Base-by-base conservation (phyloP, 192 early-diverging fungal species). In the Backusella tuberculispora region DNA sequence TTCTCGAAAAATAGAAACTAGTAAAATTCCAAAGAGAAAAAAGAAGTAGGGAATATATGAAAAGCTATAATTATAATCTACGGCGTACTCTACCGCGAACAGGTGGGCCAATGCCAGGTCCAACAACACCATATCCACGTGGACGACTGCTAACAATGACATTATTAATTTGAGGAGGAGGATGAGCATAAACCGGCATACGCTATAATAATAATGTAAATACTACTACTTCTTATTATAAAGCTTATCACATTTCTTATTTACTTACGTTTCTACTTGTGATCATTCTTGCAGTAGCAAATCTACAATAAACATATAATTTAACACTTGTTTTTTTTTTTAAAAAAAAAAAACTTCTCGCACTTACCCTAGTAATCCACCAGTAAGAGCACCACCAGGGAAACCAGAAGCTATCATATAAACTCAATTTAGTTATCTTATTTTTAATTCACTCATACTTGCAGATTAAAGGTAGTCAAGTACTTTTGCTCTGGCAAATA, bases 321-420 rank as follows among this genome's bases (percentile, higher is more conserved):
- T 24, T n/a, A 69, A 45, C 19, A 44, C 19, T 12, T 24, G 7
- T 21, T 14, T 44, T 21, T 46, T 19, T 47, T 12, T 64, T 29
- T 21, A 34, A 34, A 26, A 44, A 13, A 10, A 8, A 15, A 13
- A 15, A 1, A 48, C 6, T 14, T 14, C 15, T 67, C 15, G 19
- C 12, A 45, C 21, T 69, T 63, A 72, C 71, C 71, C 71, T 38
- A 72, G 37, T 40, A 72, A 63, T 43, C 38, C 50, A 60, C 71
- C 71, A 72, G n/a, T 40, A 8, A 72, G 5, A 41, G 50, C 71
- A 17, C 71, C 19, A 60, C 70, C 48, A 4, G 63, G 37, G 6
- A 38, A 53, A 40, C 71, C 48, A n/a, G n/a, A n/a, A n/a, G 1
- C 29, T 34, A 34, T 34, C 2, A 34, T 34, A 34, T 34, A 34